A percentile compares a stretch with the other conserved stretches of the same genome.
phyloP scores from a whole-genome alignment of 2,329 filamentous ascomycete genomes.

The Chrysoporthe puriensis region DNA sequence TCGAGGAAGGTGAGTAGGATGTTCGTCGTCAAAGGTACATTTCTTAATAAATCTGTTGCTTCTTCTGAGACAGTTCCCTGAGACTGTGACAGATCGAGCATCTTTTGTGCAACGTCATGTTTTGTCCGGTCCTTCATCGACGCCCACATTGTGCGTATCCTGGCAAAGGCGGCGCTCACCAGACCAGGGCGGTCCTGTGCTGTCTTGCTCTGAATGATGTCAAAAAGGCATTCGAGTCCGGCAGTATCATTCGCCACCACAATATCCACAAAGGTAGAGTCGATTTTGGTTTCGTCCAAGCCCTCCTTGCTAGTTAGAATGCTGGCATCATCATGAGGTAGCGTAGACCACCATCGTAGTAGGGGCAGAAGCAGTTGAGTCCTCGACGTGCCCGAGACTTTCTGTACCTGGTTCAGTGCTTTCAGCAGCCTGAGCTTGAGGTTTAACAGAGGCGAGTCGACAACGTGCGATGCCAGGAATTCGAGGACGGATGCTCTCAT shows the following conservation, averaged over 20 bases:
- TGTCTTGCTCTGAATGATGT: conserved; percentile 47
- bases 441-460: conserved; percentile 67
- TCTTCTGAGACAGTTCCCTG: conserved; percentile 49
- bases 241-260: conserved; percentile 57
- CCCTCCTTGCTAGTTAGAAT: conserved; percentile 49
- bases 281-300: conserved; percentile 37
- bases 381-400: conserved; percentile 69
- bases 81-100: conserved; percentile 65
- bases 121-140: conserved; percentile 68
- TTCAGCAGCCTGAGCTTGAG: conserved; percentile 75
- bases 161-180: conserved; percentile 66
- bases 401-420: conserved; percentile 72
- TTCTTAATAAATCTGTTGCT: conserved; percentile 73
- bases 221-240: conserved; percentile 57
- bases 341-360: conserved; percentile 68
- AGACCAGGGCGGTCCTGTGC: conserved; percentile 57
- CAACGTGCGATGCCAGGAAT: conserved; percentile 74
- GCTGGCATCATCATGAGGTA: conserved; percentile 55
- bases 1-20: conserved; percentile 75
- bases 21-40: conserved; percentile 72
- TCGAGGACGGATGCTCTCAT: conserved; percentile 67
- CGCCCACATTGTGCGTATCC: conserved; percentile 73
- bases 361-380: conserved; percentile 77
- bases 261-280: conserved; percentile 51
- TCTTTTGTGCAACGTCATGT: conserved; percentile 60